A percentile compares a stretch with the other conserved stretches of the same genome.
Evolutionary conservation across 202 grass and related monocot species (phyloP).

Genomic region (Setaria italica): DNA sequence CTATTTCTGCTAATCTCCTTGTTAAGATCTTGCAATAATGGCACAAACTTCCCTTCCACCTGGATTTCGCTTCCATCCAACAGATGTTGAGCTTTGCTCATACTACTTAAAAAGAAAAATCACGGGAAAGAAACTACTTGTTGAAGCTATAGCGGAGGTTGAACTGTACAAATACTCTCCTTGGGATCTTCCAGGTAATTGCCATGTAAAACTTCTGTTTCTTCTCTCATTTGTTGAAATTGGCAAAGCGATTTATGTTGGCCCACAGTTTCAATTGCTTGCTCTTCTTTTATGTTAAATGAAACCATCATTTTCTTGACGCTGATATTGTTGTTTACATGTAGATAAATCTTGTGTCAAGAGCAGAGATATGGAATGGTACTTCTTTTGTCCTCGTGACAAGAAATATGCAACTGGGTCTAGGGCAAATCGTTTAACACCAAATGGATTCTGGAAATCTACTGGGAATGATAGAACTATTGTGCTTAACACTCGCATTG

Average conservation of each 20-base stretch:
- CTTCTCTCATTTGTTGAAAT: not conserved
- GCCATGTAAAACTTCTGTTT: not conserved
- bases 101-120: slow-evolving; percentile 93
- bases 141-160: slow-evolving; percentile 75
- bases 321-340: slow-evolving; percentile 27
- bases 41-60: slow-evolving; percentile 64
- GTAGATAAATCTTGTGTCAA: slow-evolving; percentile 70
- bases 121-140: slow-evolving; percentile 63
- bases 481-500: slow-evolving; percentile 55
- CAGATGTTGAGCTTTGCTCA: slow-evolving; percentile 78
- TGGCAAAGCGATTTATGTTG: not conserved
- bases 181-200: slow-evolving; percentile 91
- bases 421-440: slow-evolving; percentile 66
- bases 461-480: slow-evolving; percentile 85
- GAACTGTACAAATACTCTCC: slow-evolving; percentile 85
- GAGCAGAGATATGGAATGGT: slow-evolving; percentile 93
- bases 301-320: not conserved
- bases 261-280: not conserved
- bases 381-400: slow-evolving; percentile 82
- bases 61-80: slow-evolving; percentile 90
- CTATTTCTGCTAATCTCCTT: not conserved
- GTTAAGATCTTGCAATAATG: slow-evolving; percentile 48
- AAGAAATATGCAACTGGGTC: slow-evolving; percentile 82
- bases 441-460: slow-evolving; percentile 89
- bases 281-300: not conserved